A percentile compares a stretch with the other conserved stretches of the same genome.
Evolutionary conservation across 2,329 filamentous ascomycete species (phyloP).

Genomic region (Claviceps pusilla): DNA sequence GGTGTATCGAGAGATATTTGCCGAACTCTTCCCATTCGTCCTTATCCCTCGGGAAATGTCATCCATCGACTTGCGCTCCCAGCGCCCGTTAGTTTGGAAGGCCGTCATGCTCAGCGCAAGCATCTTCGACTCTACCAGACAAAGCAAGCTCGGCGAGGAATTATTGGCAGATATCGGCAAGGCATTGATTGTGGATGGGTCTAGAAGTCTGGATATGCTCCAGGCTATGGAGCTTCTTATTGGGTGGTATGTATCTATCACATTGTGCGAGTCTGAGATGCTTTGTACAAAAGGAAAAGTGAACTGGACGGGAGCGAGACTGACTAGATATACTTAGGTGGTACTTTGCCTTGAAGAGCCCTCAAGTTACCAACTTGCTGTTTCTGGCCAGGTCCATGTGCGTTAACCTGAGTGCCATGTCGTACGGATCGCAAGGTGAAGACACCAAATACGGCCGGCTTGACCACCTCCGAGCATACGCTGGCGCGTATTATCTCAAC

Average conservation of each 20-base stretch:
- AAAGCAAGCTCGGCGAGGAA: constrained; percentile 28
- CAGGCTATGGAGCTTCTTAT: constrained; percentile 31
- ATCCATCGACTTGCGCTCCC: constrained; percentile 21
- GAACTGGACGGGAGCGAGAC: neutral
- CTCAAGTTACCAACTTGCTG: constrained; percentile 33
- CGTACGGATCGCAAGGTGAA: constrained; percentile 12
- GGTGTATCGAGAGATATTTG: constrained; percentile 20
- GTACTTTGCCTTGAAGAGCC: constrained; percentile 33
- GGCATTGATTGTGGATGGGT: constrained; percentile 25
- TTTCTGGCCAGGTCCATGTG: constrained; percentile 33
- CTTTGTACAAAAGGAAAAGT: too few species aligned
- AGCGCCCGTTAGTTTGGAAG: constrained; percentile 34
- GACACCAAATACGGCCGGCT: constrained; percentile 17
- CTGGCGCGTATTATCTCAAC: constrained; percentile 35
- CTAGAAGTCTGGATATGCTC: constrained; percentile 30
- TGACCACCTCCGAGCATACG: constrained; percentile 32
- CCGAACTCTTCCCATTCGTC: constrained; percentile 30
- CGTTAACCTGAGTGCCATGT: constrained; percentile 23
- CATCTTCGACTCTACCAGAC: constrained; percentile 28
- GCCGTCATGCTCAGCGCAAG: constrained; percentile 30
- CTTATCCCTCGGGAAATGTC: constrained; percentile 22
- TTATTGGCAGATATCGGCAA: constrained; percentile 28
- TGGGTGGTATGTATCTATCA: constrained; percentile 24
- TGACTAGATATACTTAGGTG: constrained; percentile 18
- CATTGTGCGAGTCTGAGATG: too few species aligned